Evolutionary conservation across 306 rosid species (phyloP), one percentile per base, ranked within the genome.

Genomic region (Myrica gale): DNA sequence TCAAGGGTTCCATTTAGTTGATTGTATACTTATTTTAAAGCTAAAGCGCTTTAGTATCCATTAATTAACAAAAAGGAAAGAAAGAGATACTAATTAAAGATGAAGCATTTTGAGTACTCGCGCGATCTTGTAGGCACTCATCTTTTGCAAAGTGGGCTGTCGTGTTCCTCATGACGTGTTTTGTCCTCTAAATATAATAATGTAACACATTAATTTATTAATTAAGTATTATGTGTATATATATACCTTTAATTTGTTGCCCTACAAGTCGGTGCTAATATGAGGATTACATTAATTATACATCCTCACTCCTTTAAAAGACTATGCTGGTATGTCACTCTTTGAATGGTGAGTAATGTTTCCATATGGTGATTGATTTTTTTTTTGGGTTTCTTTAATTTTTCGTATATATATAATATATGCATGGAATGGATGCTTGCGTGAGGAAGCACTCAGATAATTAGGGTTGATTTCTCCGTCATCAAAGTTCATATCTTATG

Each of bases 371-470:
- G 62, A 43, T 26, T 46, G 79, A n/a, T 46, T 41, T 73, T 47
- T 37, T 39, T 72, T 73, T 67, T 56, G n/a, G n/a, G 26, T 56
- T 42, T 48, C 69, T 65, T 41, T 46, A 26, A 74, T 20, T 52
- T 53, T 15, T 71, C n/a, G 39, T 32, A 62, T 77, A 69, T 81
- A 2, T 47, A 47, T 48, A 0, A 1, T 48, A 48, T 10, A 0
- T 48, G 84, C 87, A 87, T 79, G 84, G 75, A 73, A 83, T 85
- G 91, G 91, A 87, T 75, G 79, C 82, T 80, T 85, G 82, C 78
- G 71, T 75, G 76, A 73, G 80, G 73, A 76, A 54, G 75, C 91
- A 87, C 85, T 85, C 46, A 50, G 3, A n/a, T 19, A 13, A 44
- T 75, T 54, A 72, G 23, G 73, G 26, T 60, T 37, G 69, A 19